phyloP scores from a whole-genome alignment of 331 rosid species.

The Pyracantha coccinea region DNA sequence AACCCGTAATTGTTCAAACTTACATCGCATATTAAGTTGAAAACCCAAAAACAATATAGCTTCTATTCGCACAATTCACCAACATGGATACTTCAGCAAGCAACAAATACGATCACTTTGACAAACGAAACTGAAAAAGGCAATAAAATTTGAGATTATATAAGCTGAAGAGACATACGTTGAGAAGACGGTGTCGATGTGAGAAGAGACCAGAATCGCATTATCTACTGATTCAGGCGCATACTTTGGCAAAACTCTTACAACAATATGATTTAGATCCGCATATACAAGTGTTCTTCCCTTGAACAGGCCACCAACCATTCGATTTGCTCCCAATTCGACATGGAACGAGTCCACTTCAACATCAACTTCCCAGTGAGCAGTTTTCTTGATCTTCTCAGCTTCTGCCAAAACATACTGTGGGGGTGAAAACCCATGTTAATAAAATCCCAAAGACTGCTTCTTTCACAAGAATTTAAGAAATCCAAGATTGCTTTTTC shows the following conservation, averaged over 20 bases:
- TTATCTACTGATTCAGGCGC: constrained; percentile 54
- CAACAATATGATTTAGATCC: constrained; percentile 57
- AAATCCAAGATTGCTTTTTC: background rate
- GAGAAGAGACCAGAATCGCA: constrained; percentile 91
- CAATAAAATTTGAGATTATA: constrained; percentile 9
- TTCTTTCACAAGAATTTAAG: background rate
- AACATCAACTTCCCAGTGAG: constrained; percentile 98
- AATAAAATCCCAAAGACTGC: background rate
- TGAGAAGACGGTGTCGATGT: constrained; percentile 87
- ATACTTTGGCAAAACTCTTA: constrained; percentile 80
- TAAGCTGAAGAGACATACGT: constrained; percentile 55
- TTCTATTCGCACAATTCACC: background rate
- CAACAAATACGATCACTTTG: background rate
- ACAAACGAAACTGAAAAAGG: background rate
- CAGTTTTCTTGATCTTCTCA: constrained; percentile 61
- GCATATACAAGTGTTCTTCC: constrained; percentile 86
- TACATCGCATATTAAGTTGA: background rate
- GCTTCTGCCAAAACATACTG: constrained; percentile 77
- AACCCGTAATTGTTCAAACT: background rate
- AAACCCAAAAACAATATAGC: background rate
- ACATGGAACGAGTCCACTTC: constrained; percentile 78
- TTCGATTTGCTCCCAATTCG: constrained; percentile 57
- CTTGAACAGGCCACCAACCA: constrained; percentile 55
- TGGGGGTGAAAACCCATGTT: constrained; percentile 14
- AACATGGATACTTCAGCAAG: background rate